Conservation (phyloP, 2,329 filamentous ascomycete genomes). For the Pseudocercospora crystallina region DNA sequence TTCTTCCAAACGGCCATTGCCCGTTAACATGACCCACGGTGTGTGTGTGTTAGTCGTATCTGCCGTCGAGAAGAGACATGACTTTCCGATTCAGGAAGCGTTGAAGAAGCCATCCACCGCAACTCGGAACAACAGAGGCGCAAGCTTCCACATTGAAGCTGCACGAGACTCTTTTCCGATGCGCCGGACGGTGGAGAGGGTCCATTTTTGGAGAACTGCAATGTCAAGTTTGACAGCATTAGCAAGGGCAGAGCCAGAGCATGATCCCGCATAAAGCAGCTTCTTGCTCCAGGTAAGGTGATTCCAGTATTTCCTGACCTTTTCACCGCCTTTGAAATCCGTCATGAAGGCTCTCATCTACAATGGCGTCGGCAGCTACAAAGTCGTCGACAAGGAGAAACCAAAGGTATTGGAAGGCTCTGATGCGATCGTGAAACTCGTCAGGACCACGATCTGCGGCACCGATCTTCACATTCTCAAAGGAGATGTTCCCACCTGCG, state of each 20-base stretch:
- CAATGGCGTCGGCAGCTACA: constrained; percentile 27
- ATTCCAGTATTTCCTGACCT: too few relatives aligned
- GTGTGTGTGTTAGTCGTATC: too few relatives aligned
- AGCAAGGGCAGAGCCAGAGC: too few relatives aligned
- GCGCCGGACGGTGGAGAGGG: neutral
- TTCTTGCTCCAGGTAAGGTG: too few relatives aligned
- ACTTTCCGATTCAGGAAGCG: neutral
- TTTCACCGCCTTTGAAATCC: too few relatives aligned
- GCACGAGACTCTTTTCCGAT: neutral
- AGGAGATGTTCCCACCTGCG: constrained; percentile 53
- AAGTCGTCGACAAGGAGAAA: constrained; percentile 27
- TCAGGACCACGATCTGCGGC: constrained; percentile 32
- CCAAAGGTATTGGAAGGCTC: constrained; percentile 24
- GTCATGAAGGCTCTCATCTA: constrained; percentile 29
- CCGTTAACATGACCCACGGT: too few relatives aligned
- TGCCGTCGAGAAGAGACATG: too few relatives aligned
- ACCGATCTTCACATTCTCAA: constrained; percentile 57
- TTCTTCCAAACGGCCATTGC: too few relatives aligned
- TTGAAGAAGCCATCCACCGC: neutral
- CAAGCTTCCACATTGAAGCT: neutral
- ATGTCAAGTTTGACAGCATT: too few relatives aligned
- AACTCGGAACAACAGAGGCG: neutral
- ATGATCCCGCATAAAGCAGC: too few relatives aligned
- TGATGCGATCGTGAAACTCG: constrained; percentile 42
- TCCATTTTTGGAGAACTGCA: too few relatives aligned